phyloP scores from a whole-genome alignment of 345 rosid species.

The Gossypium turneri region DNA sequence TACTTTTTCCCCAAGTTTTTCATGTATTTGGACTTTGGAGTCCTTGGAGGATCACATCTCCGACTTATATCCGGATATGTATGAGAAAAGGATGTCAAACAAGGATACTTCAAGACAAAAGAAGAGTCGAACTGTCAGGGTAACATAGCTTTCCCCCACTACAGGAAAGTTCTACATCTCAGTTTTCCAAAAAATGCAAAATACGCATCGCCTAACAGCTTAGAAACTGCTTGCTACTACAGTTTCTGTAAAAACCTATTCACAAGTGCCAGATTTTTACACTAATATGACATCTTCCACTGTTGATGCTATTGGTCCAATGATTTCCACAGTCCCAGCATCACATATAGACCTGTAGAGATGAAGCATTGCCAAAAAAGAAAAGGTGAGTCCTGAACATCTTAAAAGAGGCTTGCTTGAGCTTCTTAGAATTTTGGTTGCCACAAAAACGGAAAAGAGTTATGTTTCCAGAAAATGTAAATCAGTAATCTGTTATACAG shows the following conservation, averaged over 20 bases:
- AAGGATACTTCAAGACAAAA: background rate
- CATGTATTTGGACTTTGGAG: background rate
- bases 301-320: slow-evolving; percentile 80
- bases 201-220: background rate
- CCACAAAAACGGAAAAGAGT: background rate
- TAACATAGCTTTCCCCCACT: background rate
- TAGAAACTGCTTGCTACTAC: background rate
- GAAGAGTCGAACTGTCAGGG: background rate
- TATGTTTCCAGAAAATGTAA: background rate
- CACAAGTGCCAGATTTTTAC: slow-evolving; percentile 44
- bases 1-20: background rate
- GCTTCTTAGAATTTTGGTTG: background rate
- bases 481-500: background rate
- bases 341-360: slow-evolving; percentile 58
- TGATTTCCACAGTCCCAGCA: slow-evolving; percentile 77
- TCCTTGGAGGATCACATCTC: background rate
- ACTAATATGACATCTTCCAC: slow-evolving; percentile 74
- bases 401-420: background rate
- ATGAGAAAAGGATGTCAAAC: background rate
- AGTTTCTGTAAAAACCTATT: background rate
- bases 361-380: background rate
- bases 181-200: background rate
- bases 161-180: background rate
- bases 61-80: background rate
- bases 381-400: background rate